Percentiles rank a stretch among this genome's conserved stretches.
phyloP scores from a whole-genome alignment of 169 alveolate species.

The Theileria orientalis region DNA sequence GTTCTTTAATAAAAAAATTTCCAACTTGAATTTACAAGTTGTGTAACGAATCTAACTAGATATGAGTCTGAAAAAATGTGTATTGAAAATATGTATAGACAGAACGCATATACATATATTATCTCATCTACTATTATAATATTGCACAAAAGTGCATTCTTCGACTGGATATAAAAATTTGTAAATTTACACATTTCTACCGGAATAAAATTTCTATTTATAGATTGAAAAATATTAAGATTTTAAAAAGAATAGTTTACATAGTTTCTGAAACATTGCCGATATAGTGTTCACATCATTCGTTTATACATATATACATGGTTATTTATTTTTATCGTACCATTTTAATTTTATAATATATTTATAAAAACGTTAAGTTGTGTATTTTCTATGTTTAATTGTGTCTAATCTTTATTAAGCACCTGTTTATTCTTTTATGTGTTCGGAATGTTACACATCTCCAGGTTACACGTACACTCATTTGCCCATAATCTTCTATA shows the following conservation, averaged over 20 bases:
- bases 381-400: neutral
- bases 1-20: neutral
- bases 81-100: neutral
- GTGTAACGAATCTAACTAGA: neutral
- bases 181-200: neutral
- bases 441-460: neutral
- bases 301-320: neutral
- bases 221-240: neutral
- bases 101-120: neutral
- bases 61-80: neutral
- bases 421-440: neutral
- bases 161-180: neutral
- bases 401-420: neutral
- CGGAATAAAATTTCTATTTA: neutral
- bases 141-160: constrained; percentile 43
- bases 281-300: neutral
- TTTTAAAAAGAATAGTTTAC: neutral
- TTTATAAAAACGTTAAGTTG: neutral
- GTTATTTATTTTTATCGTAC: neutral
- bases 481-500: neutral
- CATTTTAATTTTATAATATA: neutral
- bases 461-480: neutral
- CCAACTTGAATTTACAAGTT: neutral
- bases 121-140: neutral
- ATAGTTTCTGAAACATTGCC: neutral